phyloP scores from a whole-genome alignment of 208 protist species.

The Leishmania amazonensis region DNA sequence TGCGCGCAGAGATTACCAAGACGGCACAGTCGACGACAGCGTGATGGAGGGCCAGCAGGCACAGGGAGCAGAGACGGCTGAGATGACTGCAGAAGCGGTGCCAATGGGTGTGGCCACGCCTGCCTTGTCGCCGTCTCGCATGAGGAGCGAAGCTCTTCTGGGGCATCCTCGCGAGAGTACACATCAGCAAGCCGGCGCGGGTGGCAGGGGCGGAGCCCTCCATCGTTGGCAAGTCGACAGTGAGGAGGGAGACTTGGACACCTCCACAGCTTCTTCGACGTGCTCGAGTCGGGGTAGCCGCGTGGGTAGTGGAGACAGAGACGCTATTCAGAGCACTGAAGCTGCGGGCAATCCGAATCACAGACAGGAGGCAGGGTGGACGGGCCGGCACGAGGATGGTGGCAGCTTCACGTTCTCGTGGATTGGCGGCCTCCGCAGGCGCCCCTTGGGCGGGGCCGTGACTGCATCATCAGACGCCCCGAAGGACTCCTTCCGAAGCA shows the following conservation, averaged over 20 bases:
- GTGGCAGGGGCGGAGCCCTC: not conserved
- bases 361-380: not conserved
- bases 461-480: not conserved
- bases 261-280: not conserved
- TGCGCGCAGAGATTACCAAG: not conserved
- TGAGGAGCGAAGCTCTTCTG: not conserved
- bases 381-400: not conserved
- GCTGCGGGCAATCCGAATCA: too few species aligned
- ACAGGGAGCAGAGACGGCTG: not conserved
- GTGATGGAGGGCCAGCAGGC: not conserved
- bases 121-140: not conserved
- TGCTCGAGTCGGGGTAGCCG: not conserved
- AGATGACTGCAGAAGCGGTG: not conserved
- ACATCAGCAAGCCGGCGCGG: too few species aligned
- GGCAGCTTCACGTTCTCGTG: conserved; percentile 19
- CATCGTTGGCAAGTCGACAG: not conserved
- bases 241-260: not conserved
- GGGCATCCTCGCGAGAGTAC: not conserved
- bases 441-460: not conserved
- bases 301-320: not conserved
- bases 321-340: not conserved
- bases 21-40: not conserved
- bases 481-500: conserved; percentile 18
- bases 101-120: not conserved
- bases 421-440: conserved; percentile 7